These are phyloP conservation scores for Ostreobium quekettii DNA, from an alignment of 139 green algal species.

Conservation along the genomic window DNA sequence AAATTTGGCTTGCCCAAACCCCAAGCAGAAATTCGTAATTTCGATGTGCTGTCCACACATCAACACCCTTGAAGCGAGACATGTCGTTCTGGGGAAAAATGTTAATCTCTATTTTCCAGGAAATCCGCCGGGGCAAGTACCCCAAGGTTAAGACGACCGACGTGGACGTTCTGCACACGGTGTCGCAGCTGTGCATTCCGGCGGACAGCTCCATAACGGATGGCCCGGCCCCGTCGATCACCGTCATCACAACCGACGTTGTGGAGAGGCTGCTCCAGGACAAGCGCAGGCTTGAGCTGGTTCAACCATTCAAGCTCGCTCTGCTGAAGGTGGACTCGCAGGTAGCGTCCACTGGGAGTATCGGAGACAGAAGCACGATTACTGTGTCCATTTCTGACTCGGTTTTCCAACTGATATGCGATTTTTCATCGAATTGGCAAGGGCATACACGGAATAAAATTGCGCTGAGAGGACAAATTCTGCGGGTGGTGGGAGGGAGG, in stretches of 20 bases:
- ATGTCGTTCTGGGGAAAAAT: too few species aligned
- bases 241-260: constrained; percentile 47
- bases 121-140: constrained; percentile 61
- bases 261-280: constrained; percentile 59
- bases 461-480: too few species aligned
- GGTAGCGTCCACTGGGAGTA: too few species aligned
- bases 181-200: constrained; percentile 51
- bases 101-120: constrained; percentile 26
- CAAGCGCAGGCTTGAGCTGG: constrained; percentile 44
- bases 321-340: constrained; percentile 69
- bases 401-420: too few species aligned
- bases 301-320: constrained; percentile 71
- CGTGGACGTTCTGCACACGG: constrained; percentile 44
- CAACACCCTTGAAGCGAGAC: background rate
- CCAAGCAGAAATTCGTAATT: background rate
- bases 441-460: too few species aligned
- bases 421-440: too few species aligned
- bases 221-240: constrained; percentile 31
- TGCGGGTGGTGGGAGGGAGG: too few species aligned
- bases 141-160: constrained; percentile 35
- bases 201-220: constrained; percentile 41
- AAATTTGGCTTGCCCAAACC: background rate
- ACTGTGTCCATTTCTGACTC: too few species aligned
- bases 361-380: too few species aligned
- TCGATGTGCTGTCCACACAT: background rate